Conservation (phyloP, 1,284 basidiomycete genomes). For the Rhodotorula glutinis region DNA sequence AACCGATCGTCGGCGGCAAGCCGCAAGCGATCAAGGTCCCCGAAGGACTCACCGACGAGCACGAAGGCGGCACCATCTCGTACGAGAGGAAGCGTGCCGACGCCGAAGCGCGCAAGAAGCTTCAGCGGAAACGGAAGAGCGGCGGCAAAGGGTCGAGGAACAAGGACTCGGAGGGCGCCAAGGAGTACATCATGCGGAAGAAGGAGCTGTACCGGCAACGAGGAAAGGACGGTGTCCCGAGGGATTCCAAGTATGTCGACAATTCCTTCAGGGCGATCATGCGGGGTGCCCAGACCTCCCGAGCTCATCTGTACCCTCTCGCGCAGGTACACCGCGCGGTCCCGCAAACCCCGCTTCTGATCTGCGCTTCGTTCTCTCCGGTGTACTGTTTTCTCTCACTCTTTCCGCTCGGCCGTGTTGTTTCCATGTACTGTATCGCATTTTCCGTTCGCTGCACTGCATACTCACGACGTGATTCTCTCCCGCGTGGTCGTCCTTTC, state of each 20-base stretch:
- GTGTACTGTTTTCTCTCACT: background rate
- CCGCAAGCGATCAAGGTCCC: conserved; percentile 36
- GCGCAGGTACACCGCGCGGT: conserved; percentile 43
- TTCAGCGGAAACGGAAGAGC: conserved; percentile 20
- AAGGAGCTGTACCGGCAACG: conserved; percentile 57
- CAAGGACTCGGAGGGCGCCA: conserved; percentile 29
- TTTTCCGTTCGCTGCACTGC: too few species aligned
- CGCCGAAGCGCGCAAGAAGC: conserved; percentile 31
- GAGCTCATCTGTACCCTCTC: too few species aligned
- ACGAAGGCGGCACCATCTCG: conserved; percentile 48
- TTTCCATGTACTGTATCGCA: background rate
- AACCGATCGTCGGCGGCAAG: conserved; percentile 28
- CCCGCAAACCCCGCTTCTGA: conserved; percentile 41
- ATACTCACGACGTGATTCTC: too few species aligned
- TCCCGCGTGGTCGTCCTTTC: too few species aligned
- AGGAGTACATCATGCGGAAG: conserved; percentile 58
- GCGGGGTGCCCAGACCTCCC: too few species aligned
- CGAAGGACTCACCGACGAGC: conserved; percentile 48
- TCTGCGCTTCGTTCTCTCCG: background rate
- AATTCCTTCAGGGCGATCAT: background rate
- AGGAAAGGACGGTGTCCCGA: conserved; percentile 53
- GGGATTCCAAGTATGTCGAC: conserved; percentile 41
- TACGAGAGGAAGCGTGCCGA: conserved; percentile 61
- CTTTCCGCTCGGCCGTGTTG: background rate
- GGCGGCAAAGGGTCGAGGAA: background rate